Percentiles rank a stretch among this genome's conserved stretches.
These are phyloP conservation scores for Talaromyces funiculosus DNA, from an alignment of 2,329 filamentous ascomycete genomes.

Conservation along the genomic window DNA sequence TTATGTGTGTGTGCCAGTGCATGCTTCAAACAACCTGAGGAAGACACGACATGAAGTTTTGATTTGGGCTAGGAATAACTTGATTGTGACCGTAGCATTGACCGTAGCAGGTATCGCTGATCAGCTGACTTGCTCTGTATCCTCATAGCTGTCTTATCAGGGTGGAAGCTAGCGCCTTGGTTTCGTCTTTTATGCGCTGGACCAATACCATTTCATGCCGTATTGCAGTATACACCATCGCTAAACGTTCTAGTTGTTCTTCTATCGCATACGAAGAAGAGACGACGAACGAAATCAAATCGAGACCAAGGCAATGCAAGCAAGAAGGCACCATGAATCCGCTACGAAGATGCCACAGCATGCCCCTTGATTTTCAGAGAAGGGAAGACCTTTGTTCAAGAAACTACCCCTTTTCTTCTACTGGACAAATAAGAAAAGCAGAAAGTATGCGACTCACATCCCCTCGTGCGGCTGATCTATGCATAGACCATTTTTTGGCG, in stretches of 20 bases:
- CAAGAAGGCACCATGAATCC: neutral
- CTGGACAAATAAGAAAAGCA: neutral
- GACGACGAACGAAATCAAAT: neutral
- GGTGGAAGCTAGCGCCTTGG: neutral
- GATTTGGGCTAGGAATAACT: neutral
- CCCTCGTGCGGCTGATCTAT: neutral
- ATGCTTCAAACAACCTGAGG: neutral
- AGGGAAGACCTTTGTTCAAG: neutral
- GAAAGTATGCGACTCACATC: neutral
- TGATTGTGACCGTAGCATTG: neutral
- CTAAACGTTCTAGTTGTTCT: neutral
- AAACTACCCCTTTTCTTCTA: neutral
- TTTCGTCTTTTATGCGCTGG: neutral
- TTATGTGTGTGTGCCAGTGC: neutral
- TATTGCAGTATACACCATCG: neutral
- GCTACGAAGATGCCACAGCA: neutral
- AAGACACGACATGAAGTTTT: neutral
- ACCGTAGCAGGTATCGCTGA: neutral
- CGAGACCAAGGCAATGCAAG: neutral
- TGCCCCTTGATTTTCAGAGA: neutral
- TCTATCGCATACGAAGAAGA: neutral
- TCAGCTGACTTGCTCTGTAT: constrained; percentile 4
- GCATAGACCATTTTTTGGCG: neutral
- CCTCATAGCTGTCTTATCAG: neutral
- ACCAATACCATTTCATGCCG: neutral